Percentiles rank a stretch among this genome's conserved stretches.
phyloP scores from a whole-genome alignment of 805 yeast genomes.

The Candida koratica region DNA sequence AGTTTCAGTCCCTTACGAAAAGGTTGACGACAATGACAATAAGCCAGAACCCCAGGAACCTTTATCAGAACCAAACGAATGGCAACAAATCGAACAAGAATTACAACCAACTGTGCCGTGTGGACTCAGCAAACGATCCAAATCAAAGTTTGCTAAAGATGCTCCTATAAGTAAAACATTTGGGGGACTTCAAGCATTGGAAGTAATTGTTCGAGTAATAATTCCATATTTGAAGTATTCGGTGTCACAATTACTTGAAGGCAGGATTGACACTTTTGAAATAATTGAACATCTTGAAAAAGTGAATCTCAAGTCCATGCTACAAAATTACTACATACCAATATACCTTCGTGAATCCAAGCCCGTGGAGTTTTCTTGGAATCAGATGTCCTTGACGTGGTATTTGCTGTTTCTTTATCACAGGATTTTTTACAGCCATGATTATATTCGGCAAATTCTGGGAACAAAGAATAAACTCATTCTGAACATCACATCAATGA shows the following conservation, averaged over 20 bases:
- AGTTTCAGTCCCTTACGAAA: constrained; percentile 6
- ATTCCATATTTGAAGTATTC: constrained; percentile 34
- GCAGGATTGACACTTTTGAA: constrained; percentile 22
- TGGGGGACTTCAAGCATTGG: constrained; percentile 53
- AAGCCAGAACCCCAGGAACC: background rate
- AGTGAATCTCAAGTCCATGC: constrained; percentile 15
- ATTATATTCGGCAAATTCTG: constrained; percentile 18
- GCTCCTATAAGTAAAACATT: constrained; percentile 49
- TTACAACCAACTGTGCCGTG: constrained; percentile 50
- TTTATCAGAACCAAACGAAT: constrained; percentile 6
- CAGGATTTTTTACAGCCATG: constrained; percentile 38
- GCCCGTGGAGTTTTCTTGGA: constrained; percentile 58
- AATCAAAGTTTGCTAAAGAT: constrained; percentile 49
- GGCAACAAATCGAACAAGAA: constrained; percentile 31
- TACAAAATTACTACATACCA: background rate
- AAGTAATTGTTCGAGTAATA: constrained; percentile 36
- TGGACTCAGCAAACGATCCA: constrained; percentile 59
- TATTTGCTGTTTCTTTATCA: constrained; percentile 66
- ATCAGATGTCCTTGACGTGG: constrained; percentile 66
- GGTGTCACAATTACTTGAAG: constrained; percentile 25
- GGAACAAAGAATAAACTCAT: constrained; percentile 31
- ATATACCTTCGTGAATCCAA: constrained; percentile 12
- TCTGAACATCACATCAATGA: constrained; percentile 36
- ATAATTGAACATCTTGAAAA: constrained; percentile 35
- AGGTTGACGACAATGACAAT: constrained; percentile 1